Conservation (phyloP, 2,329 filamentous ascomycete genomes). For the Phialemoniopsis sp. region DNA sequence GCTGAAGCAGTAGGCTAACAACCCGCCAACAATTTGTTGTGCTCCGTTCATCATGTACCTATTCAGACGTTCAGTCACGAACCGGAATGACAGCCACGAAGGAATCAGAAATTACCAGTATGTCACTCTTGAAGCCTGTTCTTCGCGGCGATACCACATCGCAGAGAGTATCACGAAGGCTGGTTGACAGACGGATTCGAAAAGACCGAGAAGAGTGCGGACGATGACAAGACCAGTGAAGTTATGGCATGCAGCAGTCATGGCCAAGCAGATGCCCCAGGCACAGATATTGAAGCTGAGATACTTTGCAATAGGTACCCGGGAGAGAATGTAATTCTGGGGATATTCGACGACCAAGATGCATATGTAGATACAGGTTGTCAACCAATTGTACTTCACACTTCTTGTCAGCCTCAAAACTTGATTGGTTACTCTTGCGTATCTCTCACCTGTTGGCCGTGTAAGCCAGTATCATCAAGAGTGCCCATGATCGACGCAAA, state of each 20-base stretch:
- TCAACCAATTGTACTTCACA: conserved; percentile 64
- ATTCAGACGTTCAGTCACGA: neutral
- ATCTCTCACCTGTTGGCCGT: conserved; percentile 20
- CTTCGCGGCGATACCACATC: conserved; percentile 69
- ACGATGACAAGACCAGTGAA: conserved; percentile 57
- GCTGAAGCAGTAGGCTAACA: conserved; percentile 62
- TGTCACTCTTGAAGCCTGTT: conserved; percentile 62
- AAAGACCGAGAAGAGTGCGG: conserved; percentile 65
- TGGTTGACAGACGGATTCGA: conserved; percentile 67
- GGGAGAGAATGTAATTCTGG: conserved; percentile 48
- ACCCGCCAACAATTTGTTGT: conserved; percentile 68
- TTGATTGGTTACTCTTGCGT: neutral
- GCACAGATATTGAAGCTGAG: conserved; percentile 58
- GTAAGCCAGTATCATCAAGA: conserved; percentile 41
- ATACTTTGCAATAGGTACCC: conserved; percentile 65
- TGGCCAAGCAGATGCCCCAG: conserved; percentile 59
- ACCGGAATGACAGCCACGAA: neutral
- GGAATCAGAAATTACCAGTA: conserved; percentile 65
- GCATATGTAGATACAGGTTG: conserved; percentile 70
- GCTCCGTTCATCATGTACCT: conserved; percentile 72
- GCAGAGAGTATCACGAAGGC: conserved; percentile 62
- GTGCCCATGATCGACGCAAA: conserved; percentile 64
- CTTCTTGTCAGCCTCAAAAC: conserved; percentile 4
- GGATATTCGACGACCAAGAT: conserved; percentile 70
- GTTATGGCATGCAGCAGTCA: conserved; percentile 56